Evolutionary conservation across 2,329 filamentous ascomycete genomes (phyloP).

Genomic region (Pseudogymnoascus sp.): DNA sequence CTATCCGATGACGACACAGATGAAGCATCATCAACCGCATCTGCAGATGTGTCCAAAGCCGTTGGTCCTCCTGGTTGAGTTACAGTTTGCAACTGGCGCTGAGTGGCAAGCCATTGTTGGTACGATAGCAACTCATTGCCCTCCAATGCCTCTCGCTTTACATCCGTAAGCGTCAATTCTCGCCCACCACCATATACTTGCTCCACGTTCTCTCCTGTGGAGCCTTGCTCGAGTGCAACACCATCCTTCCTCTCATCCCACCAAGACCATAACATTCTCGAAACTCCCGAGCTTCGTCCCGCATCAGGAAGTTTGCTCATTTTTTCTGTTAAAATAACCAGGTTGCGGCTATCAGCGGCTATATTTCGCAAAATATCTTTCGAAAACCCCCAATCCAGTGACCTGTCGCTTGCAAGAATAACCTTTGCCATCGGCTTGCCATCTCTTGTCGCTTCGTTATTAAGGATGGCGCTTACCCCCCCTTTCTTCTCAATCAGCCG

Average conservation of each 20-base stretch:
- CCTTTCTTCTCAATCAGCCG: conserved; percentile 74
- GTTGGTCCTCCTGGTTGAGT: conserved; percentile 61
- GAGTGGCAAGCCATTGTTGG: conserved; percentile 85
- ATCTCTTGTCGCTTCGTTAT: conserved; percentile 33
- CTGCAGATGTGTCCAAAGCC: conserved; percentile 59
- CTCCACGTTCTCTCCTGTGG: conserved; percentile 50
- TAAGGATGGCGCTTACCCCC: conserved; percentile 65
- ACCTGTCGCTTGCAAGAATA: conserved; percentile 83
- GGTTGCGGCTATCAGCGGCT: conserved; percentile 67
- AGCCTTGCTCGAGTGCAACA: conserved; percentile 46
- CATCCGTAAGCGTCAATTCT: conserved; percentile 51
- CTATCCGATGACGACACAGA: conserved; percentile 80
- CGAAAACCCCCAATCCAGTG: conserved; percentile 91
- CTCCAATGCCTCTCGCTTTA: conserved; percentile 57
- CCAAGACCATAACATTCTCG: conserved; percentile 70
- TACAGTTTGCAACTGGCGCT: conserved; percentile 77
- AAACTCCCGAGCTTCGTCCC: conserved; percentile 37
- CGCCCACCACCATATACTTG: conserved; percentile 58
- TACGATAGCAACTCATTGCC: conserved; percentile 72
- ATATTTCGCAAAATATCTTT: conserved; percentile 68
- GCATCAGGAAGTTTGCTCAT: conserved; percentile 35
- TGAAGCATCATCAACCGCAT: conserved; percentile 73
- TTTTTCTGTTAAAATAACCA: conserved; percentile 80
- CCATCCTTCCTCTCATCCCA: conserved; percentile 63
- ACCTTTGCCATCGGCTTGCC: conserved; percentile 51